Evolutionary conservation across 2,329 filamentous ascomycete genomes (phyloP), one percentile per base, ranked within the genome.

Genomic region (Claviceps fusiformis): DNA sequence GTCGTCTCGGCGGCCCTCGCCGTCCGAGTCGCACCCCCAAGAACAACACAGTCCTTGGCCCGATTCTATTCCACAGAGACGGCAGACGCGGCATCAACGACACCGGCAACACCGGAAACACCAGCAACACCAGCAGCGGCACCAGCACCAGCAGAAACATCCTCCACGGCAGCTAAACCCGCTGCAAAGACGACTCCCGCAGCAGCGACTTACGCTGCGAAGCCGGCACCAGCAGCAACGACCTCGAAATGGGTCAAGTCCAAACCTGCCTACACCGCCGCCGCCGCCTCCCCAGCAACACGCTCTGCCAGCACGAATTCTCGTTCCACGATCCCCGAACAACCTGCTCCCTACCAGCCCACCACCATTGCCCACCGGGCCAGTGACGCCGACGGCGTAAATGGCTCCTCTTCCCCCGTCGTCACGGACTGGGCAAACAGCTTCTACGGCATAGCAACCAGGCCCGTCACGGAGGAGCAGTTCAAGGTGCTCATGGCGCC

Each of bases 341-440:
- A 53, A 19, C 54, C 55, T 6, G 43, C 55, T 3, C 37, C 52
- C 17, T 60, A 60, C 37, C 56, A 62, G 41, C 49, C 61, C 54
- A 59, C 50, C 54, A 61, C 55, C 51, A 54, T 59, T 51, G 53
- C 55, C 52, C 53, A 56, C 58, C 52, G 52, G 51, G 15, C 54
- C 4, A 17, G 24, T 60, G 24, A 56, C 51, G 47, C 52, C 5
- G n/a, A 13, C 31, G 31, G 50, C 39, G 50, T 35, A 6, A 43
- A 37, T 11, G 10, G 33, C 11, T 53, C 47, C 39, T 56, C 29
- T 48, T 33, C 50, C 27, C 13, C 47, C 24, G n/a, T 51, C 29
- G 59, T 57, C 8, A 19, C 82, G 58, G 86, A 95, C 76, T 95
- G 91, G 91, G 82, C 85, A 24, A 82, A 79, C 51, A 95, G 88